Percentiles rank a stretch among this genome's conserved stretches.
Conservation (phyloP, 495 filamentous ascomycete species). For the Penicillium fimorum region DNA sequence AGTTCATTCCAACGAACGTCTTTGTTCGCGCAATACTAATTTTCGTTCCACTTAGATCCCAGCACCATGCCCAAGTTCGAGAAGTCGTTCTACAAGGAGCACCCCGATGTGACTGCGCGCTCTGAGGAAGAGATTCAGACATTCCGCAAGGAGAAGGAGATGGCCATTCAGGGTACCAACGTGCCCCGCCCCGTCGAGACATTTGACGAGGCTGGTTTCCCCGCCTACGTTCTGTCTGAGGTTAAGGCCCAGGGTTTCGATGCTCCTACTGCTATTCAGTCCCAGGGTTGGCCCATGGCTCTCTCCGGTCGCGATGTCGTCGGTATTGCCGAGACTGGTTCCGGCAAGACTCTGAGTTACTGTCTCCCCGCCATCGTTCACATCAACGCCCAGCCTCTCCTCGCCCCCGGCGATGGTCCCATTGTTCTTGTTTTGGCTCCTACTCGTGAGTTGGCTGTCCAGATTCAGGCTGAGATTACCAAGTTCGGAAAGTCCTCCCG, state of each 20-base stretch:
- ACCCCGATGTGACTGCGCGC: slow-evolving; percentile 70
- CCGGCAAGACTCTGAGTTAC: slow-evolving; percentile 98
- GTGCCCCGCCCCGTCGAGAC: slow-evolving; percentile 91
- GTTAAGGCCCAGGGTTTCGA: slow-evolving; percentile 96
- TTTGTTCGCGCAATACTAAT: slow-evolving; percentile 27
- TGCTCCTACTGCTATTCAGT: slow-evolving; percentile 91
- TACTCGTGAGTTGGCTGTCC: slow-evolving; percentile 95
- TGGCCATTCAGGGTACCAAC: slow-evolving; percentile 71
- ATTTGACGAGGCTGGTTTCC: slow-evolving; percentile 97
- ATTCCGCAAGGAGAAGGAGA: slow-evolving; percentile 78
- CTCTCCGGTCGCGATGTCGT: slow-evolving; percentile 97
- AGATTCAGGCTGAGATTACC: slow-evolving; percentile 99
- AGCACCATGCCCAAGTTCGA: slow-evolving; percentile 88
- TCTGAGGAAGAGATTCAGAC: slow-evolving; percentile 76
- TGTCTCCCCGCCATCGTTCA: slow-evolving; percentile 98
- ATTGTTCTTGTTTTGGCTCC: slow-evolving; percentile 95
- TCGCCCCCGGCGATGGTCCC: slow-evolving; percentile 94
- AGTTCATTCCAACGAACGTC: slow-evolving; percentile 24
- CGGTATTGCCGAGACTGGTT: slow-evolving; percentile 98
- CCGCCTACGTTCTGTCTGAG: slow-evolving; percentile 93
- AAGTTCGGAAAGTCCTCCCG: slow-evolving; percentile 98
- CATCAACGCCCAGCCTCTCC: slow-evolving; percentile 97
- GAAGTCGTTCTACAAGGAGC: slow-evolving; percentile 98
- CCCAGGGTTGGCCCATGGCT: slow-evolving; percentile 99
- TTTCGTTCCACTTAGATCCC: slow-evolving; percentile 55